Evolutionary conservation across 495 filamentous ascomycete genomes (phyloP).

Genomic region (Glonium stellatum): DNA sequence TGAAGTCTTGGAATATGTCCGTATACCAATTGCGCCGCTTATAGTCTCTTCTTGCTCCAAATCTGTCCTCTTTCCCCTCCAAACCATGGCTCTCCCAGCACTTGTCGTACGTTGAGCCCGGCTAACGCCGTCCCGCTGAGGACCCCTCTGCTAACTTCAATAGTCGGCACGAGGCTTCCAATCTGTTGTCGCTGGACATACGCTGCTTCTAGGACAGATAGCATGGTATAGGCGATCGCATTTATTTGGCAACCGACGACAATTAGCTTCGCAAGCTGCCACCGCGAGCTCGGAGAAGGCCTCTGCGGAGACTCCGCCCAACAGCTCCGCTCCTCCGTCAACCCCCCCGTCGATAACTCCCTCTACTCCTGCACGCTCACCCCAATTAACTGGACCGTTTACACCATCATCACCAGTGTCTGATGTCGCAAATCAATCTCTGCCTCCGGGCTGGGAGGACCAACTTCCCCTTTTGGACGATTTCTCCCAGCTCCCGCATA

Average conservation of each 20-base stretch:
- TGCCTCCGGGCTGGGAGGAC: constrained; percentile 66
- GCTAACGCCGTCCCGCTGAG: not conserved
- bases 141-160: not conserved
- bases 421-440: constrained; percentile 13
- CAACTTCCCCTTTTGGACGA: constrained; percentile 29
- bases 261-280: constrained; percentile 2
- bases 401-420: not conserved
- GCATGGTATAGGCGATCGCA: constrained; percentile 26
- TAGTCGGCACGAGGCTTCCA: constrained; percentile 22
- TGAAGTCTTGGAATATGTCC: not conserved
- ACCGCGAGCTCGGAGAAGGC: not conserved
- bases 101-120: constrained; percentile 13
- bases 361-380: not conserved
- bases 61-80: not conserved
- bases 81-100: constrained; percentile 17
- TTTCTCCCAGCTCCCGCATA: constrained; percentile 81
- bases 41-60: not conserved
- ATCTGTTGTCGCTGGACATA: constrained; percentile 27
- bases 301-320: not conserved
- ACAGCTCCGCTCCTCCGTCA: not conserved
- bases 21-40: constrained; percentile 1
- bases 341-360: not conserved
- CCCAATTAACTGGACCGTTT: not conserved
- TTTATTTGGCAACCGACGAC: not conserved
- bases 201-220: constrained; percentile 28